A percentile compares a stretch with the other conserved stretches of the same genome.
phyloP scores from a whole-genome alignment of 1,139 yeast genomes.

The Kodamaea fungicola region DNA sequence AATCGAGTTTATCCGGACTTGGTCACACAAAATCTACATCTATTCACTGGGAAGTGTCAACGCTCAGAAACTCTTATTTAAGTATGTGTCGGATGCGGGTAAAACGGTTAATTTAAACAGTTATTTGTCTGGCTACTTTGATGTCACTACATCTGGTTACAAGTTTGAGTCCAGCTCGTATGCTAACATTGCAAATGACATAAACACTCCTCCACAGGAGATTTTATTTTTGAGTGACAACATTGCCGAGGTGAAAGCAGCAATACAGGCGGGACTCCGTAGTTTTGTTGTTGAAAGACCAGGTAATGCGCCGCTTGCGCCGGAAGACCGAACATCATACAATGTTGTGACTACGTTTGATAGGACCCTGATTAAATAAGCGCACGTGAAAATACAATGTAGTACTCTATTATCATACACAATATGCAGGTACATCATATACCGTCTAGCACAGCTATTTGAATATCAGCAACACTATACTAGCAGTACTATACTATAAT shows the following conservation, averaged over 20 bases:
- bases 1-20: slow-evolving; percentile 42
- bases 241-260: slow-evolving; percentile 67
- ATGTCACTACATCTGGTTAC: slow-evolving; percentile 79
- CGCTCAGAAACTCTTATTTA: slow-evolving; percentile 79
- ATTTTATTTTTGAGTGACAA: slow-evolving; percentile 77
- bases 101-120: slow-evolving; percentile 48
- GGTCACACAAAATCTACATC: slow-evolving; percentile 48
- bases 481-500: too few relatives aligned
- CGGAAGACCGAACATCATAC: slow-evolving; percentile 18
- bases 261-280: slow-evolving; percentile 60
- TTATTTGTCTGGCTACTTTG: slow-evolving; percentile 66
- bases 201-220: slow-evolving; percentile 29
- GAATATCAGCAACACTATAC: too few relatives aligned
- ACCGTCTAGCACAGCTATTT: too few relatives aligned
- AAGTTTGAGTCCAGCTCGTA: slow-evolving; percentile 63
- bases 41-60: slow-evolving; percentile 90
- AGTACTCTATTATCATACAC: too few relatives aligned
- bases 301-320: slow-evolving; percentile 61
- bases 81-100: slow-evolving; percentile 45
- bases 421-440: too few relatives aligned
- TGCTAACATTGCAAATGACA: slow-evolving; percentile 47
- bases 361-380: too few relatives aligned
- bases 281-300: slow-evolving; percentile 64
- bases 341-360: slow-evolving; percentile 2
- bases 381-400: too few relatives aligned